Conservation (phyloP, 495 filamentous ascomycete species). For the Penicillium flavigenum region DNA sequence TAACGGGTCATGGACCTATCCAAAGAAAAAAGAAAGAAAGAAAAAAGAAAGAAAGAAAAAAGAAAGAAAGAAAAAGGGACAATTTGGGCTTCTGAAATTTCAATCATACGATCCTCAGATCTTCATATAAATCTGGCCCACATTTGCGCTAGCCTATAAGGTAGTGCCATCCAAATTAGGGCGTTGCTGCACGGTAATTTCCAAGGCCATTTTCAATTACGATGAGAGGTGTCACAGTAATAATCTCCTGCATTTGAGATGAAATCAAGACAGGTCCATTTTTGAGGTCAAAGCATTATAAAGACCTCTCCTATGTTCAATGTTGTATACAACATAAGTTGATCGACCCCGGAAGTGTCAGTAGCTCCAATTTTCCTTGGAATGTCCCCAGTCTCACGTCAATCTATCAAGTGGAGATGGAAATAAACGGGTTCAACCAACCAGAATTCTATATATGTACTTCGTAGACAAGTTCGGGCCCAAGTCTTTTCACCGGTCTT, state of each 20-base stretch:
- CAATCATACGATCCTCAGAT: neutral
- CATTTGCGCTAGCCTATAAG: neutral
- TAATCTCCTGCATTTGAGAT: too few relatives aligned
- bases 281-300: neutral
- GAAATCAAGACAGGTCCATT: neutral
- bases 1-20: too few relatives aligned
- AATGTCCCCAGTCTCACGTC: conserved; percentile 17
- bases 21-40: too few relatives aligned
- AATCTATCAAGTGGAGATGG: conserved; percentile 18
- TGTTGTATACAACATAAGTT: too few relatives aligned
- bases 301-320: too few relatives aligned
- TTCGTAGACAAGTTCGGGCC: conserved; percentile 16
- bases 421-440: conserved; percentile 29
- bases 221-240: conserved; percentile 1
- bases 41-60: neutral
- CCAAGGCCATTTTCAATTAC: neutral
- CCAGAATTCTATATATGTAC: conserved; percentile 3
- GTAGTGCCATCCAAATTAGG: conserved; percentile 3
- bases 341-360: neutral
- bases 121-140: neutral
- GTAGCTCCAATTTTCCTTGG: conserved; percentile 16
- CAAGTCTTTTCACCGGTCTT: conserved; percentile 1
- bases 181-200: conserved; percentile 3
- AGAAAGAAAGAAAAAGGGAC: neutral
- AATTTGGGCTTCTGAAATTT: neutral